Evolutionary conservation across 306 rosid genomes (phyloP).

Genomic region (Alnus glutinosa): DNA sequence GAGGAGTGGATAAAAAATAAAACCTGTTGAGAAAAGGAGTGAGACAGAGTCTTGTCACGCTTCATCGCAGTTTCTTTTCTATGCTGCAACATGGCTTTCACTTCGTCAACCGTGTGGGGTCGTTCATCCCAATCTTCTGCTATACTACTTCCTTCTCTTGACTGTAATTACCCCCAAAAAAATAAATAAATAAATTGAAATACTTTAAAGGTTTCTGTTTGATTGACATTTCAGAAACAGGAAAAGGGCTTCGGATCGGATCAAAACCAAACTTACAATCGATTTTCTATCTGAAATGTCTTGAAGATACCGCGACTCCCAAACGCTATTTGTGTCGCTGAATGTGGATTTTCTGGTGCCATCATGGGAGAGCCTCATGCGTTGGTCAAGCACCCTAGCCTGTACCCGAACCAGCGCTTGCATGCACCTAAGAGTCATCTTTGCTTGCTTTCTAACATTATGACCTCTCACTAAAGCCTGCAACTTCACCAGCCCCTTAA

Average conservation of each 20-base stretch:
- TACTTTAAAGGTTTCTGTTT: slow-evolving; percentile 12
- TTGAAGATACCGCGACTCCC: slow-evolving; percentile 74
- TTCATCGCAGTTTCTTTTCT: slow-evolving; percentile 79
- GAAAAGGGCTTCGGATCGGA: slow-evolving; percentile 17
- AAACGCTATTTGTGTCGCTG: slow-evolving; percentile 69
- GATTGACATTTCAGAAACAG: slow-evolving; percentile 26
- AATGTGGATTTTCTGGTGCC: slow-evolving; percentile 83
- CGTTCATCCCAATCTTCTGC: slow-evolving; percentile 94
- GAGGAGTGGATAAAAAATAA: neutral
- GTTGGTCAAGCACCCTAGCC: slow-evolving; percentile 79
- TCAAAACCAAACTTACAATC: slow-evolving; percentile 45
- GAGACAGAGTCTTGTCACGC: slow-evolving; percentile 74
- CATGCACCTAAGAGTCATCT: slow-evolving; percentile 92
- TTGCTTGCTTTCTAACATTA: slow-evolving; percentile 92
- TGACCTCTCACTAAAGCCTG: slow-evolving; percentile 97
- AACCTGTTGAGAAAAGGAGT: slow-evolving; percentile 88
- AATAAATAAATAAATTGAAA: neutral
- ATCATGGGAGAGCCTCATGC: slow-evolving; percentile 73
- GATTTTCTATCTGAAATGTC: slow-evolving; percentile 83
- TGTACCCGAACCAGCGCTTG: slow-evolving; percentile 92
- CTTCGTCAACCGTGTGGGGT: slow-evolving; percentile 85
- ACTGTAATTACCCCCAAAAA: slow-evolving; percentile 31
- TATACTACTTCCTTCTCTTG: slow-evolving; percentile 84
- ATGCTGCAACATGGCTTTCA: slow-evolving; percentile 87
- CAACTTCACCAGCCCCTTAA: slow-evolving; percentile 88